phyloP scores from a whole-genome alignment of 257 asterid species.

The Linderniella brevidens region DNA sequence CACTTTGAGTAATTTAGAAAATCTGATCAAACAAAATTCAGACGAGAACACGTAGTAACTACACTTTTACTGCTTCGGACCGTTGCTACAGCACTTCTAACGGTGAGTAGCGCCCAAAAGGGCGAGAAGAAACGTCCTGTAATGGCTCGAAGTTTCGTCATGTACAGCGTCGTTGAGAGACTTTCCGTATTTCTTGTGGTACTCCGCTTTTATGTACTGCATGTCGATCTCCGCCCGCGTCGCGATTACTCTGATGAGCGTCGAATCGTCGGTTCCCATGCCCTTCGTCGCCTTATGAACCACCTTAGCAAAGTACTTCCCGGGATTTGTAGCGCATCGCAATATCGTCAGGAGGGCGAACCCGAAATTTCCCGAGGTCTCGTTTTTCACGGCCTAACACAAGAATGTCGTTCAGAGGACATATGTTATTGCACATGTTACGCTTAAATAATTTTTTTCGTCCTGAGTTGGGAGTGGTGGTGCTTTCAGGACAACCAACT shows the following conservation, averaged over 20 bases:
- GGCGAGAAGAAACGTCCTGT: conserved; percentile 55
- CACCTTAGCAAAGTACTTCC: conserved; percentile 64
- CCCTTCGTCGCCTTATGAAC: conserved; percentile 86
- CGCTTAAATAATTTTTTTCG: too few species aligned
- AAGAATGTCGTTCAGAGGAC: conserved; percentile 9
- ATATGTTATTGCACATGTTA: not conserved
- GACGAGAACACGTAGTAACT: too few species aligned
- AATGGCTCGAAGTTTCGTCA: conserved; percentile 65
- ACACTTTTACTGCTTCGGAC: too few species aligned
- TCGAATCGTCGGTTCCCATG: conserved; percentile 64
- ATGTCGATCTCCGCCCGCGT: conserved; percentile 84
- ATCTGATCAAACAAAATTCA: too few species aligned
- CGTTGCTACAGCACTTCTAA: too few species aligned
- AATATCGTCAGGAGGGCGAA: conserved; percentile 54
- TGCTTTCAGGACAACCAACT: too few species aligned
- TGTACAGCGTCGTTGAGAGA: conserved; percentile 48
- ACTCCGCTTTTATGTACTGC: conserved; percentile 79
- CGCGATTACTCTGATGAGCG: conserved; percentile 51
- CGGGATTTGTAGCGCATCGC: conserved; percentile 70
- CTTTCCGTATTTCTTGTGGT: conserved; percentile 55
- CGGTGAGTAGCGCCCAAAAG: conserved; percentile 47
- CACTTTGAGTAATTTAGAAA: too few species aligned
- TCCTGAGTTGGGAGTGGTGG: too few species aligned
- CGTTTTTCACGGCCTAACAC: conserved; percentile 70
- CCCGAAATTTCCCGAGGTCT: conserved; percentile 70